A percentile compares a stretch with the other conserved stretches of the same genome.
Evolutionary conservation across 2,329 filamentous ascomycete species (phyloP).

Genomic region (Cercospora sp.): DNA sequence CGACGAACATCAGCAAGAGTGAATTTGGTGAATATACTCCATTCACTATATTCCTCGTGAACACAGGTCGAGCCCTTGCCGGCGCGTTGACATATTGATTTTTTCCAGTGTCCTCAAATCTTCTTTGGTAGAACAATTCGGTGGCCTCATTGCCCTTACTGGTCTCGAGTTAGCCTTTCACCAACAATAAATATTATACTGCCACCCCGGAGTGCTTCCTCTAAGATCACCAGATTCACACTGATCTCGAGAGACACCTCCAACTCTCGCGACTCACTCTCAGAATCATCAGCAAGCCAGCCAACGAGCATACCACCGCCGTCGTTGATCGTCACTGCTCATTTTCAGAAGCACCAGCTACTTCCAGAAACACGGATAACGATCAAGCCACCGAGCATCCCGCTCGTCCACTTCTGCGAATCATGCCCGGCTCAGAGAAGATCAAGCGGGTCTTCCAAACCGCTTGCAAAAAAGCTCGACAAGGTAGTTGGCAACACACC

Average conservation of each 20-base stretch:
- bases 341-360: not conserved
- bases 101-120: not conserved
- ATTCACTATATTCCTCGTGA: not conserved
- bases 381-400: not conserved
- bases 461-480: not conserved
- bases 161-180: not conserved
- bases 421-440: not conserved
- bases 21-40: not conserved
- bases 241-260: not conserved
- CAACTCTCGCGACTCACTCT: too few relatives aligned
- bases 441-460: not conserved
- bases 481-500: not conserved
- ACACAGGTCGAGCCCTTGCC: not conserved
- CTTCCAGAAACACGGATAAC: not conserved
- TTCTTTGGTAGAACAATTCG: not conserved
- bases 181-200: not conserved
- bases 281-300: not conserved
- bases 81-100: not conserved
- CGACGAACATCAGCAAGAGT: not conserved
- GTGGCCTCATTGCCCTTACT: not conserved
- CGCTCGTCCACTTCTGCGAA: not conserved
- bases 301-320: not conserved
- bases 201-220: not conserved
- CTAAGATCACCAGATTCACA: not conserved
- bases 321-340: not conserved